These are phyloP conservation scores for Pythium periplocum DNA, from an alignment of 352 stramenopile species.

Conservation along the genomic window DNA sequence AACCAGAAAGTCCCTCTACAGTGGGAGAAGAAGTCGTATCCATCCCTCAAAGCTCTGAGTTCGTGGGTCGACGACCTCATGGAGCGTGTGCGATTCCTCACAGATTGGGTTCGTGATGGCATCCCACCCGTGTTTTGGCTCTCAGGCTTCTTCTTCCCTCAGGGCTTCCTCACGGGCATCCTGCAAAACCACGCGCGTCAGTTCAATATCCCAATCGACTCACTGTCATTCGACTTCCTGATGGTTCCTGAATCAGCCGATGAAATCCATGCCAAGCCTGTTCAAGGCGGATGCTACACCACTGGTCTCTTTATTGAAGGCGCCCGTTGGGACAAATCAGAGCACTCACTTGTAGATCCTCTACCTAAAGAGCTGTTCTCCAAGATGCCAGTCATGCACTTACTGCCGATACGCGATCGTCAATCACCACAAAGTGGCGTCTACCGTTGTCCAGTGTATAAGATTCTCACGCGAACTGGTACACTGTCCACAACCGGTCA, in stretches of 20 bases:
- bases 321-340: conserved; percentile 68
- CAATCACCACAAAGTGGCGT: conserved; percentile 71
- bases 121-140: conserved; percentile 66
- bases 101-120: conserved; percentile 47
- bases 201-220: conserved; percentile 73
- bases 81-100: conserved; percentile 64
- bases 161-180: conserved; percentile 72
- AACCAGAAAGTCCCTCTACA: conserved; percentile 83
- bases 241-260: conserved; percentile 34
- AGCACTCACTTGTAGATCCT: conserved; percentile 80
- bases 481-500: conserved; percentile 89
- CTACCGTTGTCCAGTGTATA: conserved; percentile 94
- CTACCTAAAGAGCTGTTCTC: conserved; percentile 92
- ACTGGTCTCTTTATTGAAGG: conserved; percentile 88
- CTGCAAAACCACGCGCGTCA: conserved; percentile 83
- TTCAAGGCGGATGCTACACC: conserved; percentile 80
- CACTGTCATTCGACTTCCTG: conserved; percentile 60
- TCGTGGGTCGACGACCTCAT: conserved; percentile 88
- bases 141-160: conserved; percentile 79
- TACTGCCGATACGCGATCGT: conserved; percentile 81
- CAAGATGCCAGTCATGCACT: conserved; percentile 86
- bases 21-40: conserved; percentile 89
- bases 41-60: conserved; percentile 85
- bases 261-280: conserved; percentile 30
- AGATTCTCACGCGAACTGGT: conserved; percentile 89